phyloP scores from a whole-genome alignment of 768 basidiomycete species.

The Collybia sordida region DNA sequence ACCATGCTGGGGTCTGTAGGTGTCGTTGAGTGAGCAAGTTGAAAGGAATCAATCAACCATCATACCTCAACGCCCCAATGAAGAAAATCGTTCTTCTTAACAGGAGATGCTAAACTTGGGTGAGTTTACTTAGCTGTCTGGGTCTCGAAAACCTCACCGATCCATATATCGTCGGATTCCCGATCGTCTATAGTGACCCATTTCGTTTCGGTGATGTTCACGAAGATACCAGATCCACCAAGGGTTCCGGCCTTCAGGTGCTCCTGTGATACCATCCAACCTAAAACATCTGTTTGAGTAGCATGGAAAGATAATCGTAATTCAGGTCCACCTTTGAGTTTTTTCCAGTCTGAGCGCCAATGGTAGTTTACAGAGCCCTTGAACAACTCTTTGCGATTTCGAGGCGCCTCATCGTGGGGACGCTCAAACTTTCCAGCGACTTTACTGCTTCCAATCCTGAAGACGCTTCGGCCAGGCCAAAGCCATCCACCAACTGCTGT shows the following conservation, averaged over 20 bases:
- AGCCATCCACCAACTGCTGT: slow-evolving; percentile 1
- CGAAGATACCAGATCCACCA: background rate
- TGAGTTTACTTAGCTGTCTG: too few relatives aligned
- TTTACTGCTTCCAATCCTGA: slow-evolving; percentile 8
- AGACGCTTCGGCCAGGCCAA: slow-evolving; percentile 9
- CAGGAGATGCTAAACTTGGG: too few relatives aligned
- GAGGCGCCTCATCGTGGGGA: slow-evolving; percentile 5
- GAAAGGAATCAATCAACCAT: too few relatives aligned
- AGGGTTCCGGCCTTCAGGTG: background rate
- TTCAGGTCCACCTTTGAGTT: background rate
- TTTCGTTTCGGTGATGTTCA: background rate
- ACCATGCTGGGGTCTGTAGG: background rate
- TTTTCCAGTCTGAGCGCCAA: slow-evolving; percentile 3
- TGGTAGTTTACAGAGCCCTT: slow-evolving; percentile 7
- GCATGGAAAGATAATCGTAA: background rate
- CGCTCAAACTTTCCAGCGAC: slow-evolving; percentile 6
- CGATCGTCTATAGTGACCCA: background rate
- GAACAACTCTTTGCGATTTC: slow-evolving; percentile 5
- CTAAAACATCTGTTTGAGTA: background rate
- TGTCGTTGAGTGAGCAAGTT: too few relatives aligned
- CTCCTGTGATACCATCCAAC: background rate
- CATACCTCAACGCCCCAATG: too few relatives aligned
- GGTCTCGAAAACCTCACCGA: background rate
- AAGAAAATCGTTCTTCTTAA: too few relatives aligned
- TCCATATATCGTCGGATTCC: background rate